These are phyloP conservation scores for Tuber umbilicatum DNA, from an alignment of 495 filamentous ascomycete species.

Conservation along the genomic window DNA sequence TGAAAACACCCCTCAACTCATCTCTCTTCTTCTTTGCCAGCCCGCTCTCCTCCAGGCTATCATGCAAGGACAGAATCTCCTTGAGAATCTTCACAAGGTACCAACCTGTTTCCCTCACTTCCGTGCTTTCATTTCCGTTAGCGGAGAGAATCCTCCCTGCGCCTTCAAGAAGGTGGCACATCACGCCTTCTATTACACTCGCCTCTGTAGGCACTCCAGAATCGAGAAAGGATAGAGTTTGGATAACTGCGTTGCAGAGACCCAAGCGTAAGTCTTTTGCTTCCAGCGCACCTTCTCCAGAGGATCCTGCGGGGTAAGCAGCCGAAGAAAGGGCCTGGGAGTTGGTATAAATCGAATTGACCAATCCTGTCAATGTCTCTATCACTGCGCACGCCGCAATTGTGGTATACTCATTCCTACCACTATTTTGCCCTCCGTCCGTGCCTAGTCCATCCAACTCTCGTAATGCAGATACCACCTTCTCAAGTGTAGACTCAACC, in stretches of 20 bases:
- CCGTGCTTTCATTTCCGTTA: constrained; percentile 2
- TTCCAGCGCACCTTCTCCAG: neutral
- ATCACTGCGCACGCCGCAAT: constrained; percentile 19
- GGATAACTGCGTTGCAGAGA: constrained; percentile 20
- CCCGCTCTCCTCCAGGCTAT: neutral
- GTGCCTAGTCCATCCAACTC: neutral
- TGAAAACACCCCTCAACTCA: constrained; percentile 16
- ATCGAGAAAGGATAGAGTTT: constrained; percentile 13
- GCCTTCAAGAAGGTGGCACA: constrained; percentile 19
- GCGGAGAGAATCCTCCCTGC: constrained; percentile 8
- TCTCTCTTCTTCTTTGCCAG: constrained; percentile 16
- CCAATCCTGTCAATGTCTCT: constrained; percentile 8
- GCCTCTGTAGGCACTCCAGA: constrained; percentile 14
- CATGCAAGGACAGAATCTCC: constrained; percentile 8
- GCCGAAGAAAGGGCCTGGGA: constrained; percentile 16
- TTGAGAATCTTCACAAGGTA: constrained; percentile 34
- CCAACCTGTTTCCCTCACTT: constrained; percentile 29
- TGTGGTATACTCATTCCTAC: constrained; percentile 13
- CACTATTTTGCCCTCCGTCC: neutral
- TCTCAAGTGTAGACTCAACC: constrained; percentile 4
- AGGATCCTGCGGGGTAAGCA: neutral
- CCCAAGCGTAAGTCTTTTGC: constrained; percentile 25
- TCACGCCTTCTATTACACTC: constrained; percentile 25
- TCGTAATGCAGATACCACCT: constrained; percentile 12
- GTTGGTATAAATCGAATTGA: constrained; percentile 20